A percentile compares a stretch with the other conserved stretches of the same genome.
phyloP scores from a whole-genome alignment of 208 protist species.

The Acanthamoeba lenticulata region DNA sequence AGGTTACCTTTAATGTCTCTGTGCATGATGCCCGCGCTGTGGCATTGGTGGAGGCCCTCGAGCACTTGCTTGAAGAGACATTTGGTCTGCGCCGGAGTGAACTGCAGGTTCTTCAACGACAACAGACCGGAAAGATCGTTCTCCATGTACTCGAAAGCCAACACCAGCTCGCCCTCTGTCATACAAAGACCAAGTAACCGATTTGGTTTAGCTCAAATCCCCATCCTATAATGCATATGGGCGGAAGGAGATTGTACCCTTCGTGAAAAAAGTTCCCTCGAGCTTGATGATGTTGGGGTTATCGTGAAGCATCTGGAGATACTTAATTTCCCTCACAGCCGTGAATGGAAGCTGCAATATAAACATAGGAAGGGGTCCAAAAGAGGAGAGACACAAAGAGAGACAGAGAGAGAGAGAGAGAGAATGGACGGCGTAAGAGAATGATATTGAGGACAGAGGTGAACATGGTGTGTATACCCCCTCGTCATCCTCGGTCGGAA shows the following conservation, averaged over 20 bases:
- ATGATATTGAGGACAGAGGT: no score
- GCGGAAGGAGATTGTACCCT: background rate
- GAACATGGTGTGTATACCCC: no score
- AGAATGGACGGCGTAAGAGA: background rate
- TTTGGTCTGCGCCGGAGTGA: constrained; percentile 51
- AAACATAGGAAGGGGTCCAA: background rate
- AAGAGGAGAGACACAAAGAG: background rate
- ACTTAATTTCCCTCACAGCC: constrained; percentile 40
- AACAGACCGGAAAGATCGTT: constrained; percentile 89
- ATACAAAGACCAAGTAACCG: background rate
- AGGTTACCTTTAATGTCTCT: constrained; percentile 93
- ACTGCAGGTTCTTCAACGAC: constrained; percentile 26
- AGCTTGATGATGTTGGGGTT: constrained; percentile 9
- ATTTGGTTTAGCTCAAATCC: background rate
- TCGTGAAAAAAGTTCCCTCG: constrained; percentile 20
- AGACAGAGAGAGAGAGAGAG: background rate
- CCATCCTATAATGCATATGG: background rate
- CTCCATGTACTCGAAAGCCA: constrained; percentile 92
- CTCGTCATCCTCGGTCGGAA: constrained; percentile 6
- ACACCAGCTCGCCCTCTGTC: constrained; percentile 15
- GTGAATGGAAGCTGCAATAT: constrained; percentile 35
- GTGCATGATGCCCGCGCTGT: constrained; percentile 88
- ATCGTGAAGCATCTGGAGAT: background rate
- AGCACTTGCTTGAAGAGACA: constrained; percentile 68
- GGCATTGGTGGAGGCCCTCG: constrained; percentile 49